Evolutionary conservation across 2,329 filamentous ascomycete genomes (phyloP).

Genomic region (Parasarocladium wereldwijsianum): DNA sequence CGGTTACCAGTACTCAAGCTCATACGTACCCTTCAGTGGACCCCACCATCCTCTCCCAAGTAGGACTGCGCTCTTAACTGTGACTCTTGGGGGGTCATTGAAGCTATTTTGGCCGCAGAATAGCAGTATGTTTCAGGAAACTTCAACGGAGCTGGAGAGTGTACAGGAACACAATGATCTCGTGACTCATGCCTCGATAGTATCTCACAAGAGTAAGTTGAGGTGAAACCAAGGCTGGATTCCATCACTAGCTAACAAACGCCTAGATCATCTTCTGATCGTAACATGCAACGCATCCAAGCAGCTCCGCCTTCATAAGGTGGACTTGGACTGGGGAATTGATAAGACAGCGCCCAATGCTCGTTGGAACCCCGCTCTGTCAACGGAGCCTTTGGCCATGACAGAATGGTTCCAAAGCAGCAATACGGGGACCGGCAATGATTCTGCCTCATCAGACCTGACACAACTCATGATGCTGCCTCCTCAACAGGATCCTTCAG

Average conservation of each 20-base stretch:
- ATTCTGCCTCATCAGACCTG: slow-evolving; percentile 43
- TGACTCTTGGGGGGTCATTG: slow-evolving; percentile 60
- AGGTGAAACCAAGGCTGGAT: background rate
- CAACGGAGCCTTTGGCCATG: slow-evolving; percentile 39
- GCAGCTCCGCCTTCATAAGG: slow-evolving; percentile 59
- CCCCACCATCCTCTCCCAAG: slow-evolving; percentile 58
- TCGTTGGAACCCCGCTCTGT: slow-evolving; percentile 35
- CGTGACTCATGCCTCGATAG: slow-evolving; percentile 66
- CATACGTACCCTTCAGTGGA: slow-evolving; percentile 49
- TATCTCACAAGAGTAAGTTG: slow-evolving; percentile 54
- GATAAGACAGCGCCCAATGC: slow-evolving; percentile 25
- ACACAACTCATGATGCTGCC: slow-evolving; percentile 65
- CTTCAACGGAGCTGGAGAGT: slow-evolving; percentile 58
- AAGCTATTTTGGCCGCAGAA: slow-evolving; percentile 67
- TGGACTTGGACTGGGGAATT: slow-evolving; percentile 59
- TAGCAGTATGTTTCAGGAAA: slow-evolving; percentile 57
- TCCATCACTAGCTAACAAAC: slow-evolving; percentile 13
- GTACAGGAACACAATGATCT: slow-evolving; percentile 57
- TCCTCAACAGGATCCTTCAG: slow-evolving; percentile 42
- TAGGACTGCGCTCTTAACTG: slow-evolving; percentile 61
- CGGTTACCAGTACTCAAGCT: slow-evolving; percentile 56
- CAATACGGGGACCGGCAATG: slow-evolving; percentile 24
- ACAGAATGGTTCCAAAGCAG: slow-evolving; percentile 42
- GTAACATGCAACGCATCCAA: slow-evolving; percentile 54
- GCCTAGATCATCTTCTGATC: slow-evolving; percentile 39